phyloP scores from a whole-genome alignment of 2,329 filamentous ascomycete genomes.

The Corniculantispora saksenae region DNA sequence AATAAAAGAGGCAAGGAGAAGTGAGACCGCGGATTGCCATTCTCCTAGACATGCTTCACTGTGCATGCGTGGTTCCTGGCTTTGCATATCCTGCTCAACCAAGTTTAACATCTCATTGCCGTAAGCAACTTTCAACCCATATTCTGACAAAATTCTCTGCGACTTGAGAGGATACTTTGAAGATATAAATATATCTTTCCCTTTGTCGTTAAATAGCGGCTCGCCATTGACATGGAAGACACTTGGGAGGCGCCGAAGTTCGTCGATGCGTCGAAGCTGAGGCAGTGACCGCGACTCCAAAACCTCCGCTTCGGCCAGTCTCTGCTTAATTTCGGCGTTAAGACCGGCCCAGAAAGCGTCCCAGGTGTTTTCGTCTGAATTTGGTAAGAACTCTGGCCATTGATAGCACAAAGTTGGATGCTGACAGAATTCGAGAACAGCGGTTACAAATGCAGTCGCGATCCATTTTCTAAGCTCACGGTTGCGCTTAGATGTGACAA shows the following conservation, averaged over 20 bases:
- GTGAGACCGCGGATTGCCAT: slow-evolving; percentile 5
- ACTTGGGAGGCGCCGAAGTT: not conserved
- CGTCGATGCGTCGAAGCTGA: not conserved
- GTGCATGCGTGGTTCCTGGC: not conserved
- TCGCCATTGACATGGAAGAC: not conserved
- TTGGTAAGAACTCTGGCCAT: slow-evolving; percentile 49
- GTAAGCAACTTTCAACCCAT: not conserved
- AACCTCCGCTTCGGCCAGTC: slow-evolving; percentile 21
- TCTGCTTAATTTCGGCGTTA: slow-evolving; percentile 26
- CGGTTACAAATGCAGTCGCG: slow-evolving; percentile 40
- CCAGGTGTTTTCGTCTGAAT: slow-evolving; percentile 23
- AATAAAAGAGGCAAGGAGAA: not conserved
- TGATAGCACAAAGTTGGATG: slow-evolving; percentile 39
- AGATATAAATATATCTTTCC: not conserved
- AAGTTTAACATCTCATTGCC: not conserved
- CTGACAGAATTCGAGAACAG: slow-evolving; percentile 40
- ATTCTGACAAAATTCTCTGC: not conserved
- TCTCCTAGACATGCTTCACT: not conserved
- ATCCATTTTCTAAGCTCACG: slow-evolving; percentile 35
- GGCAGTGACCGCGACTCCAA: slow-evolving; percentile 18
- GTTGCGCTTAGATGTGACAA: slow-evolving; percentile 41
- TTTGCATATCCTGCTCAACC: not conserved
- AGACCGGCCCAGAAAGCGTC: slow-evolving; percentile 32
- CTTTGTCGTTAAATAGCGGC: not conserved
- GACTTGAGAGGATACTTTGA: too few relatives aligned